These are phyloP conservation scores for Arabidopsis hybrid DNA, from an alignment of 441 rosid species.

Conservation along the genomic window DNA sequence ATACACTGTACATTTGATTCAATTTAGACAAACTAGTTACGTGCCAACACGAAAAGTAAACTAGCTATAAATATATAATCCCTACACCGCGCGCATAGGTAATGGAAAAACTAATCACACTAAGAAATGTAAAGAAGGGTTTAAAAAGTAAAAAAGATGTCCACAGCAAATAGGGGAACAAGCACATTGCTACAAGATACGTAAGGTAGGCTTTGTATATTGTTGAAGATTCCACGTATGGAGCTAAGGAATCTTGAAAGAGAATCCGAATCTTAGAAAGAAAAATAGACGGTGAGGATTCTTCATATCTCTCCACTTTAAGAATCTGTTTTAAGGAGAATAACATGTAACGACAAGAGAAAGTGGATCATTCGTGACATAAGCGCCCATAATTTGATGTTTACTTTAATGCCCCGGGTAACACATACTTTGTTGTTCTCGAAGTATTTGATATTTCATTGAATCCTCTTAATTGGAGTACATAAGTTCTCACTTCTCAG, in stretches of 20 bases:
- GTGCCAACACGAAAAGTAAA: not conserved
- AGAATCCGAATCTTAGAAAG: constrained; percentile 40
- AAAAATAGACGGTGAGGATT: constrained; percentile 33
- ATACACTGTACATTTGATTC: not conserved
- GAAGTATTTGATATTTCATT: constrained; percentile 6
- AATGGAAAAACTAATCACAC: constrained; percentile 10
- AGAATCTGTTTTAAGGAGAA: constrained; percentile 40
- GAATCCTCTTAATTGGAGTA: not conserved
- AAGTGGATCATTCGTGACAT: constrained; percentile 40
- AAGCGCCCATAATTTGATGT: constrained; percentile 17
- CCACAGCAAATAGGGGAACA: constrained; percentile 24
- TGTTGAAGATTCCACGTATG: constrained; percentile 41
- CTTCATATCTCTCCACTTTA: constrained; percentile 19
- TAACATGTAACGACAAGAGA: constrained; percentile 41
- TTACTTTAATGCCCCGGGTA: not conserved
- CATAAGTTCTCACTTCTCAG: not conserved
- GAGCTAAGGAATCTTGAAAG: constrained; percentile 30
- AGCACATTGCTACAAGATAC: constrained; percentile 30
- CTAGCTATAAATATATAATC: not conserved
- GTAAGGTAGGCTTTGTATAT: constrained; percentile 32
- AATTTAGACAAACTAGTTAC: not conserved
- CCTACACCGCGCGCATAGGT: not conserved
- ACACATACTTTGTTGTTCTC: constrained; percentile 15
- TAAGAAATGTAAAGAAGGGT: not conserved
- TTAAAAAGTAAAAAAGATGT: not conserved